A percentile compares a stretch with the other conserved stretches of the same genome.
phyloP scores from a whole-genome alignment of 805 yeast genomes.

The Candida saitoana region DNA sequence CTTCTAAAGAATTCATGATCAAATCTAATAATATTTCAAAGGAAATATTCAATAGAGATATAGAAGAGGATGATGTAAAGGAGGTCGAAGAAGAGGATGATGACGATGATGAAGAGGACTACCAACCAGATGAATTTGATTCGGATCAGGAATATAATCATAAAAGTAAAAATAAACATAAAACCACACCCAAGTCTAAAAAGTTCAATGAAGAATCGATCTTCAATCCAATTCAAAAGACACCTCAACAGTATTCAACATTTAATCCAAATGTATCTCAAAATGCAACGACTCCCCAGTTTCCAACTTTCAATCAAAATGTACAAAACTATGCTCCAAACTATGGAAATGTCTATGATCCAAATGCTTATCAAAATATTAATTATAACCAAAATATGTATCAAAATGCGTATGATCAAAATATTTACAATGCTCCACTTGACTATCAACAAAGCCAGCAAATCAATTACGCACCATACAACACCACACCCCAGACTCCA shows the following conservation, averaged over 20 bases:
- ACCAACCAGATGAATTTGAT: neutral
- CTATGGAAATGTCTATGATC: neutral
- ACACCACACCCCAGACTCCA: conserved; percentile 24
- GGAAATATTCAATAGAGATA: neutral
- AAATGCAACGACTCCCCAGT: neutral
- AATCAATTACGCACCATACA: neutral
- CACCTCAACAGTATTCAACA: neutral
- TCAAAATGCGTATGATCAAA: neutral
- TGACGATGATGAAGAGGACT: neutral
- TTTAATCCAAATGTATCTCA: neutral
- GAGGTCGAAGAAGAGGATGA: conserved; percentile 3
- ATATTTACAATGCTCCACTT: neutral
- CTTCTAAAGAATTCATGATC: neutral
- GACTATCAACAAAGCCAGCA: neutral
- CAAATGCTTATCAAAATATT: neutral
- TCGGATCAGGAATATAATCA: conserved; percentile 16
- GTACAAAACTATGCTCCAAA: neutral
- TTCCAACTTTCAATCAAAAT: neutral
- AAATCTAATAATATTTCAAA: conserved; percentile 2
- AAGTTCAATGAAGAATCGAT: neutral
- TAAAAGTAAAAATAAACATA: conserved; percentile 5
- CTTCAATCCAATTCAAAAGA: neutral
- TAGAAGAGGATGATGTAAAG: neutral
- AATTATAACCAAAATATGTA: neutral
- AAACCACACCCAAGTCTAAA: neutral